These are phyloP conservation scores for Entonaema liquescens DNA, from an alignment of 495 filamentous ascomycete species.

Conservation along the genomic window DNA sequence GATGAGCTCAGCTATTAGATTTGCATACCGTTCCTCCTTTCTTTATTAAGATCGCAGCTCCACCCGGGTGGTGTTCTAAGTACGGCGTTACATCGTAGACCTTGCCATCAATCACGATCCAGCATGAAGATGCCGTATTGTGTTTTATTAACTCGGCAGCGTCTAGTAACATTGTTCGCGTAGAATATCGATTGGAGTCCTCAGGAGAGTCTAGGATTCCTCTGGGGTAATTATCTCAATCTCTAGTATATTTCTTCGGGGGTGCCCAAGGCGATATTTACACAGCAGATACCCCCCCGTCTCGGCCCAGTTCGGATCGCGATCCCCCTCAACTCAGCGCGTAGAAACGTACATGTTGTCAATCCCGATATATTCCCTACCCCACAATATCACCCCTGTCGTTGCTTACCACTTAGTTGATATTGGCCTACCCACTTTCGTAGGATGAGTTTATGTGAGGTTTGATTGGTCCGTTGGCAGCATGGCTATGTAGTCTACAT, in stretches of 20 bases:
- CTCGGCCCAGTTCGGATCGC: constrained; percentile 13
- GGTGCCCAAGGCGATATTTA: constrained; percentile 3
- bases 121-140: constrained; percentile 70
- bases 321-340: neutral
- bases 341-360: neutral
- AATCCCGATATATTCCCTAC: constrained; percentile 19
- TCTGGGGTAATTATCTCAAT: neutral
- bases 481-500: neutral
- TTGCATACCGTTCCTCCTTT: constrained; percentile 61
- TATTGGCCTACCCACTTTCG: constrained; percentile 19
- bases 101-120: constrained; percentile 75
- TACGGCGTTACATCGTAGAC: constrained; percentile 80
- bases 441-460: constrained; percentile 12
- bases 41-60: constrained; percentile 70
- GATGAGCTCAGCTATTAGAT: neutral
- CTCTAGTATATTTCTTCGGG: neutral
- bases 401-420: neutral
- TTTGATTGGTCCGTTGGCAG: constrained; percentile 18
- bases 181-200: neutral
- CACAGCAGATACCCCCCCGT: constrained; percentile 1
- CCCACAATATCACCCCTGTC: constrained; percentile 23
- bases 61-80: constrained; percentile 74
- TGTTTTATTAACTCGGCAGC: constrained; percentile 65
- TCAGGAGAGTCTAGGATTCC: neutral
- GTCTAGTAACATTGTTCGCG: constrained; percentile 18